These are phyloP conservation scores for Colletotrichum phormii DNA, from an alignment of 2,329 filamentous ascomycete species.

Conservation along the genomic window DNA sequence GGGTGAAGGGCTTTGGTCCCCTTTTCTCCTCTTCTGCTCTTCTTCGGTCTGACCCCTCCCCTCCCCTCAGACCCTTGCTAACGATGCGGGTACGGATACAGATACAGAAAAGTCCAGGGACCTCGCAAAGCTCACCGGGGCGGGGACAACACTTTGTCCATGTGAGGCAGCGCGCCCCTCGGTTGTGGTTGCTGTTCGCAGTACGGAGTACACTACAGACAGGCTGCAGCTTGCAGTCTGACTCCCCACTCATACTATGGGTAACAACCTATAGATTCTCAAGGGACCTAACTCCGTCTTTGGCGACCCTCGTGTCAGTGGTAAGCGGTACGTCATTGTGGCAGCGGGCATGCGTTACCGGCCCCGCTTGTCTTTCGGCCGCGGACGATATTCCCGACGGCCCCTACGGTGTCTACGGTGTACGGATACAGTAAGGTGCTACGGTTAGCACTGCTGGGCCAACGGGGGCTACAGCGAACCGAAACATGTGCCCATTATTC, in stretches of 20 bases:
- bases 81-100: neutral
- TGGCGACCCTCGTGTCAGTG: neutral
- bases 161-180: neutral
- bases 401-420: too few relatives aligned
- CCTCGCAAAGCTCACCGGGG: conserved; percentile 1
- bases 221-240: neutral
- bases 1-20: neutral
- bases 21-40: neutral
- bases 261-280: neutral
- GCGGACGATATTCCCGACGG: conserved; percentile 18
- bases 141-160: neutral
- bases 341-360: neutral
- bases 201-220: neutral
- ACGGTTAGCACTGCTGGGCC: neutral
- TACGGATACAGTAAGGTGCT: neutral
- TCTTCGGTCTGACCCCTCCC: neutral
- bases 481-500: neutral
- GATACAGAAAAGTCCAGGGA: neutral
- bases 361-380: conserved; percentile 19
- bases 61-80: neutral
- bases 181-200: too few relatives aligned
- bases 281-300: neutral
- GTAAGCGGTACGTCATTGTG: conserved; percentile 24
- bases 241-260: neutral
- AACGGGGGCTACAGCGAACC: neutral